Base-by-base conservation (phyloP, 2,329 filamentous ascomycete genomes). In the Claviceps cyperi region DNA sequence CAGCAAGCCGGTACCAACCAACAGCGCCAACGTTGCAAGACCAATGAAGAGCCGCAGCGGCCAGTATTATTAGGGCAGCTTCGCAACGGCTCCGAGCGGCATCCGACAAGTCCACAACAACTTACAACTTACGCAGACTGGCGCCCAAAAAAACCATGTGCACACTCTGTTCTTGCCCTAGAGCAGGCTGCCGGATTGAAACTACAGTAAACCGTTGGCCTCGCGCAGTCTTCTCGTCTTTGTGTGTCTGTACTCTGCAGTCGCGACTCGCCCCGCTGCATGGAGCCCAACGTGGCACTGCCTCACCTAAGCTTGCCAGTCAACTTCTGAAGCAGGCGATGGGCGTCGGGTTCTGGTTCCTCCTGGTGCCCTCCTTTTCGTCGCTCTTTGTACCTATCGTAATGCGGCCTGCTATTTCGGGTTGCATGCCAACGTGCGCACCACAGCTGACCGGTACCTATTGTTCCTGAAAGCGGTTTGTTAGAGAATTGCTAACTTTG, bases 231-330 rank as follows among this genome's bases (percentile, higher is more conserved):
- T 11, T 17, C 11, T 17, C 13, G 39, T 21, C 4, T 40, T 40
- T 13, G 17, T 9, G 15, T 8, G 14, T 39, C n/a, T 19, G 36
- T 5, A 13, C 11, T 37, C 13, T 4, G 9, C 19, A 21, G 43
- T 44, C 43, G 24, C 14, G 47, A 40, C 14, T 13, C 22, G 37
- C 17, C 22, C 17, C n/a, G 37, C 19, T 41, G n/a, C 14, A 43
- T 47, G 28, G 43, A 50, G 44, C 17, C 24, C 43, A 50, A 50
- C 43, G 44, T 50, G 49, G 43, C 48, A 36, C 48, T 32, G 43
- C 40, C 19, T 41, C 21, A 2, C 28, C 41, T 11, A 28, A 4
- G 3, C 39, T 17, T 43, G 41, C 22, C 41, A 15, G 15, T 43
- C 13, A 28, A 17, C 41, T 45, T 46, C 44, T 35, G 11, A 46